phyloP scores from a whole-genome alignment of 2,329 filamentous ascomycete genomes.

The Volutella citrinella region DNA sequence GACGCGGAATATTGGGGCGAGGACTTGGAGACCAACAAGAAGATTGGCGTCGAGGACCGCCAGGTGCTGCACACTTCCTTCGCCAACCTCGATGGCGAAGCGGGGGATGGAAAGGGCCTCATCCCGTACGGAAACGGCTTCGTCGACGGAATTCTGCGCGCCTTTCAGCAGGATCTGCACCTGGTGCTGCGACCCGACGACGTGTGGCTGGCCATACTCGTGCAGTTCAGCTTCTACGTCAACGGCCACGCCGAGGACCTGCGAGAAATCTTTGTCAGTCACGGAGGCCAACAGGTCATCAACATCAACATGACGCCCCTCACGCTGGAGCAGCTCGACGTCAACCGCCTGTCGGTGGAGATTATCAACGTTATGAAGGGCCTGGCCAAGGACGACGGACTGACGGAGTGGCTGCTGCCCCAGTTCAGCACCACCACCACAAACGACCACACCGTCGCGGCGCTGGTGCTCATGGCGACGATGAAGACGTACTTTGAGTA shows the following conservation, averaged over 20 bases:
- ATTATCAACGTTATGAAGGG: constrained; percentile 2
- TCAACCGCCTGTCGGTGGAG: constrained; percentile 1
- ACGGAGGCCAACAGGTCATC: constrained; percentile 4
- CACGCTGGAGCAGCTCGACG: constrained; percentile 1
- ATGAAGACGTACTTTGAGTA: constrained; percentile 14
- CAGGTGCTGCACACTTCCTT: constrained; percentile 7
- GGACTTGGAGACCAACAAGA: too few species aligned
- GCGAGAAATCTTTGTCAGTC: constrained; percentile 9
- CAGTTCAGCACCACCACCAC: constrained; percentile 6
- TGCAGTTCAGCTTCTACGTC: constrained; percentile 15
- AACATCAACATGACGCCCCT: constrained; percentile 2
- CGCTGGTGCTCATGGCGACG: constrained; percentile 11
- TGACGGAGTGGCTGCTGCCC: constrained; percentile 9
- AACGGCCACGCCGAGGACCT: constrained; percentile 12
- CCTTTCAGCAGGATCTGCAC: constrained; percentile 15
- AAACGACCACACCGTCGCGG: constrained; percentile 7
- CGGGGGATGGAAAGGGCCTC: neutral
- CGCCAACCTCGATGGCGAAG: neutral
- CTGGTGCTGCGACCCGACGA: constrained; percentile 16
- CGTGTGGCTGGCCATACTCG: constrained; percentile 6
- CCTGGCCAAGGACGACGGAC: neutral
- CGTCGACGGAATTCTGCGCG: constrained; percentile 4
- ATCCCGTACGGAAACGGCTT: constrained; percentile 5
- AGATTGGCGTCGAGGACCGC: too few species aligned
- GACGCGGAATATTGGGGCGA: too few species aligned